phyloP scores from a whole-genome alignment of 768 basidiomycete species.

The Agrocybe pediades region DNA sequence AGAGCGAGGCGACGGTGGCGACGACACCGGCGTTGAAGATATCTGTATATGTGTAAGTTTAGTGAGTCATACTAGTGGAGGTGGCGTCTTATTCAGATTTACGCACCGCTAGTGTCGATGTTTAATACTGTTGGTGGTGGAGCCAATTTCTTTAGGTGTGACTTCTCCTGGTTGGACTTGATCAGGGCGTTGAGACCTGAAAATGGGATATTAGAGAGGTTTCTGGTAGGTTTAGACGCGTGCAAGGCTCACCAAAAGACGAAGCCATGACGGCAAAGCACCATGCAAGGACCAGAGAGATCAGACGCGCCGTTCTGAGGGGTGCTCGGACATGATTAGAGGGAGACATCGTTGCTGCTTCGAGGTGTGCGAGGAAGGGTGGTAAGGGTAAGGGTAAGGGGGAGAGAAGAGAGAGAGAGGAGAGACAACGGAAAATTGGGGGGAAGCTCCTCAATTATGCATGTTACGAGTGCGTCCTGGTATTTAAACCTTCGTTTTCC shows the following conservation, averaged over 20 bases:
- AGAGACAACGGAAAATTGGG: not conserved
- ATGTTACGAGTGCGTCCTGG: not conserved
- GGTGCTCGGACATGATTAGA: too few relatives aligned
- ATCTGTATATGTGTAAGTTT: conserved; percentile 27
- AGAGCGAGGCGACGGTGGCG: conserved; percentile 19
- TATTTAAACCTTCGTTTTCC: not conserved
- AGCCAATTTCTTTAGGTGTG: conserved; percentile 28
- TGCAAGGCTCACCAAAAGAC: not conserved
- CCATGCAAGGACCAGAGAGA: not conserved
- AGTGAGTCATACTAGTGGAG: not conserved
- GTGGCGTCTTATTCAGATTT: too few relatives aligned
- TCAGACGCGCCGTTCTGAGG: not conserved
- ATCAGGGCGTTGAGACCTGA: conserved; percentile 43
- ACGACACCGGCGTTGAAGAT: conserved; percentile 39
- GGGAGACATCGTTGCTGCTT: not conserved
- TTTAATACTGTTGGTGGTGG: conserved; percentile 33
- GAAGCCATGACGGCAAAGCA: conserved; percentile 1
- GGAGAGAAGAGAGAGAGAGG: not conserved
- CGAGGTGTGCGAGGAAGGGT: not conserved
- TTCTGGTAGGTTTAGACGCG: not conserved
- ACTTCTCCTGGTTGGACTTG: conserved; percentile 41
- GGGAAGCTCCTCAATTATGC: conserved; percentile 1
- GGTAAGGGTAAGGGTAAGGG: not conserved
- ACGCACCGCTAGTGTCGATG: conserved; percentile 39
- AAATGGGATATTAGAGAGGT: not conserved